Conservation (phyloP, 2,329 filamentous ascomycete genomes). For the Ophiognomonia clavigignenti-juglandacearum region DNA sequence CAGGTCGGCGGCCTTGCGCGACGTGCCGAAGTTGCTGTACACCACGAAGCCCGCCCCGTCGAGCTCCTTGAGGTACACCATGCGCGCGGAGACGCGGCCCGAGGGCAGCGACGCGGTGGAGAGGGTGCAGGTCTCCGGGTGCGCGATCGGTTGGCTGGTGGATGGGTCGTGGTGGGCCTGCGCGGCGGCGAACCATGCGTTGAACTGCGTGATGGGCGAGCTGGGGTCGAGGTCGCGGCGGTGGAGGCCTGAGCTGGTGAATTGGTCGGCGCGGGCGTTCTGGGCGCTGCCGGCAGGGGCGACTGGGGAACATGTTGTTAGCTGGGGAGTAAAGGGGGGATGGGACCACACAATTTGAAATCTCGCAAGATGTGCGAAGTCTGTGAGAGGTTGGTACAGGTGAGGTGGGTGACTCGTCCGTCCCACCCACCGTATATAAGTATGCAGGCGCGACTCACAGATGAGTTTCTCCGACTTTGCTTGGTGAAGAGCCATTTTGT, state of each 20-base stretch:
- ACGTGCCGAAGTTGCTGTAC: constrained; percentile 88
- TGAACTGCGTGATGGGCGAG: constrained; percentile 77
- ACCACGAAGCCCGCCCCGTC: constrained; percentile 80
- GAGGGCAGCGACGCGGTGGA: constrained; percentile 80
- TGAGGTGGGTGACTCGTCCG: constrained; percentile 9
- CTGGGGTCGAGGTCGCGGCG: constrained; percentile 53
- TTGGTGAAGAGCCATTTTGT: constrained; percentile 41
- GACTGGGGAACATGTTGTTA: too few relatives aligned
- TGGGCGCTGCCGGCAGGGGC: constrained; percentile 57
- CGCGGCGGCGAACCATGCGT: constrained; percentile 80
- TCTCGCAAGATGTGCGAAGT: too few relatives aligned
- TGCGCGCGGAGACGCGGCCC: constrained; percentile 76
- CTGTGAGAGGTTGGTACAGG: too few relatives aligned
- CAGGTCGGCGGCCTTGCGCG: constrained; percentile 63
- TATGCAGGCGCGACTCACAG: too few relatives aligned
- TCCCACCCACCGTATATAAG: too few relatives aligned
- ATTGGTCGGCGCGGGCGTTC: constrained; percentile 68
- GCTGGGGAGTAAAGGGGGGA: not conserved
- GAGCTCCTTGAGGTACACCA: constrained; percentile 94
- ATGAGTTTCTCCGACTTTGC: constrained; percentile 40
- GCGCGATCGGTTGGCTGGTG: constrained; percentile 43
- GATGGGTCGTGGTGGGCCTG: constrained; percentile 33
- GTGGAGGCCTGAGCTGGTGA: constrained; percentile 58
- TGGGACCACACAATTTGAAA: too few relatives aligned
- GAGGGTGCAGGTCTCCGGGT: constrained; percentile 85